These are phyloP conservation scores for Didymella keratinophila DNA, from an alignment of 2,329 filamentous ascomycete species.

Conservation along the genomic window DNA sequence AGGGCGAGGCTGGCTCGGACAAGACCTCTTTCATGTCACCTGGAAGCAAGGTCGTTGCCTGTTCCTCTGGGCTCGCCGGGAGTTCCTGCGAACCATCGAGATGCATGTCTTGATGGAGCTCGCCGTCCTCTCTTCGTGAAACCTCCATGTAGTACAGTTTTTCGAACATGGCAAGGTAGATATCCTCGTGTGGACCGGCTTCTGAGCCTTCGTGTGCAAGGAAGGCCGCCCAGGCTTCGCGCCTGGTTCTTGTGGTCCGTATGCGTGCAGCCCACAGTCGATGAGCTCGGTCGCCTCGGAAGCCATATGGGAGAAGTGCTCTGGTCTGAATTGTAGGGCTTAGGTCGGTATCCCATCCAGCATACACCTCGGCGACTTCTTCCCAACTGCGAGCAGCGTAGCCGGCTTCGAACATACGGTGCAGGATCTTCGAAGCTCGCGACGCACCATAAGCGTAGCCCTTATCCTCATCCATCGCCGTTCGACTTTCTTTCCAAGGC, in stretches of 20 bases:
- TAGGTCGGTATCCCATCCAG: constrained; percentile 69
- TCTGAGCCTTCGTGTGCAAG: constrained; percentile 61
- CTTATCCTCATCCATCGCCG: constrained; percentile 67
- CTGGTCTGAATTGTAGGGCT: constrained; percentile 70
- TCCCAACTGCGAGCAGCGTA: constrained; percentile 63
- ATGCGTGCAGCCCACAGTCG: constrained; percentile 64
- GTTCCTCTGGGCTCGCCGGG: background rate
- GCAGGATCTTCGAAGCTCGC: constrained; percentile 63
- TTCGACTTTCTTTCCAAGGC: constrained; percentile 69
- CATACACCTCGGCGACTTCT: constrained; percentile 60
- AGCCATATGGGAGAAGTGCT: constrained; percentile 46
- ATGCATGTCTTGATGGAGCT: constrained; percentile 15
- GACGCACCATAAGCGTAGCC: constrained; percentile 64
- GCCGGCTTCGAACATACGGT: constrained; percentile 66
- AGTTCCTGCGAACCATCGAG: constrained; percentile 6
- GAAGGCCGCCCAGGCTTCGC: constrained; percentile 72
- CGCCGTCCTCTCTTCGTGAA: constrained; percentile 10
- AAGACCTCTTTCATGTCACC: constrained; percentile 67
- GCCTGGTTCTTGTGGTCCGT: constrained; percentile 65
- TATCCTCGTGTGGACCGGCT: constrained; percentile 47
- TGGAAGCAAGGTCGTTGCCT: constrained; percentile 53
- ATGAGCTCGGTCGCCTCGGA: constrained; percentile 5
- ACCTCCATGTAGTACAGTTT: constrained; percentile 57
- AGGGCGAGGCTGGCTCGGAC: constrained; percentile 64
- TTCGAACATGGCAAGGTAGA: constrained; percentile 65